Evolutionary conservation across 2,329 filamentous ascomycete species (phyloP).

Genomic region (Aspergillus tanneri): DNA sequence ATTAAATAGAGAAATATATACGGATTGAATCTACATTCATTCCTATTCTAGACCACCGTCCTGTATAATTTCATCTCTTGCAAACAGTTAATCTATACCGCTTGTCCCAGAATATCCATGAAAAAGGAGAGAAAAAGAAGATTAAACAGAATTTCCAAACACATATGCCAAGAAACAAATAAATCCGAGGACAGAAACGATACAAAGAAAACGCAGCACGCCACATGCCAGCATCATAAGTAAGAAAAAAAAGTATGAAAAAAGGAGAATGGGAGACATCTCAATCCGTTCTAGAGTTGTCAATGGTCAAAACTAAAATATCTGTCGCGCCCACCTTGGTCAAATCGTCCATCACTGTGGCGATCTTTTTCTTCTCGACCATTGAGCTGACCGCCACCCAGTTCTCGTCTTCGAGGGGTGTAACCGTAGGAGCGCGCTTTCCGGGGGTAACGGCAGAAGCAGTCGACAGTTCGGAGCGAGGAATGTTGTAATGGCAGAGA

Average conservation of each 20-base stretch:
- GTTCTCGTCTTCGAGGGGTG: conserved; percentile 78
- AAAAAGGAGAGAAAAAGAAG: neutral
- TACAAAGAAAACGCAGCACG: conserved; percentile 1
- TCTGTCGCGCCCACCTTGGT: conserved; percentile 75
- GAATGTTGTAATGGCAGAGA: conserved; percentile 93
- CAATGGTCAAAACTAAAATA: conserved; percentile 80
- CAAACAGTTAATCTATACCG: neutral
- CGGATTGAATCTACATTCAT: neutral
- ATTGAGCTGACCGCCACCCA: conserved; percentile 96
- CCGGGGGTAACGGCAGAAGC: conserved; percentile 83
- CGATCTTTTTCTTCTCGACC: conserved; percentile 85
- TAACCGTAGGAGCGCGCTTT: conserved; percentile 89
- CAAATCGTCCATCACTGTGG: conserved; percentile 81
- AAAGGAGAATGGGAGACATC: conserved; percentile 10
- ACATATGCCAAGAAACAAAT: neutral
- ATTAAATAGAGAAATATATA: conserved; percentile 3
- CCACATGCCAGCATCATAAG: neutral
- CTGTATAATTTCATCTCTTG: neutral
- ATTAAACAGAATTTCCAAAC: neutral
- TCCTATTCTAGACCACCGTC: neutral
- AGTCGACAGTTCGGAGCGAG: conserved; percentile 63
- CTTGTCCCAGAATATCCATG: neutral
- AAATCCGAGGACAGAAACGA: neutral
- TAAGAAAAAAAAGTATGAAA: conserved; percentile 6
- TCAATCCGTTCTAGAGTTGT: conserved; percentile 65